Base-by-base conservation (phyloP, 73 alveolate genomes). In the Breviolum minutum region DNA sequence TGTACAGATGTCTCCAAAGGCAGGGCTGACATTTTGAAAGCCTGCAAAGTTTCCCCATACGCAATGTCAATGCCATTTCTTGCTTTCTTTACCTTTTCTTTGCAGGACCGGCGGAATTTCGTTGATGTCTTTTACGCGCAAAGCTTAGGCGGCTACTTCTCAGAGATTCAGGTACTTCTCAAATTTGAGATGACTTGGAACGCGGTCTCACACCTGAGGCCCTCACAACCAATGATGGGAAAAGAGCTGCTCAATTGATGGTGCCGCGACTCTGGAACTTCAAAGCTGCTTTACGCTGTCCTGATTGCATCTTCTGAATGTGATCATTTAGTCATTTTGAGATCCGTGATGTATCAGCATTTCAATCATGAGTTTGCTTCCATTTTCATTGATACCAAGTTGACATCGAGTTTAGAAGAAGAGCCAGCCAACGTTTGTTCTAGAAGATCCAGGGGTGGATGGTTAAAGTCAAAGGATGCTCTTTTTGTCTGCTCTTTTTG, bases 1-100 rank as follows among this genome's bases (percentile, higher is more conserved):
- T 60, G 97, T 90, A 80, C 97, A 90, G 84, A 90, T 90, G 97
- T 90, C 97, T 73, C 79, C 88, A 30, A 77, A 90, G 97, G 97
- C 96, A 71, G 64, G 79, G 54, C 54, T 40, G 30, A 30, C 8
- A 11, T 22, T 20, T 77, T 77, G 24, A 60, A 27, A 76, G 32
- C 19, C 26, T 79, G 8, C 22, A 22, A 22, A 24, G 69, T 69
- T 82, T 17, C 30, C 32, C 6, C 29, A 68, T 22, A 68, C 7
- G 66, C 22, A 66, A 62, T 63, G 29, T 26, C 81, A 12, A 29
- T 29, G 68, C 8, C 30, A 22, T 20, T 40, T 30, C 62, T 11
- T 26, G 8, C 26, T 8, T 61, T 13, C 76, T 83, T 13, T 24
- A n/a, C 40, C 9, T 17, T 8, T 61, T 13, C 62, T 83, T 7